Evolutionary conservation across 345 rosid genomes (phyloP), one percentile per base, ranked within the genome.

Genomic region (Hibiscus tridactylites): DNA sequence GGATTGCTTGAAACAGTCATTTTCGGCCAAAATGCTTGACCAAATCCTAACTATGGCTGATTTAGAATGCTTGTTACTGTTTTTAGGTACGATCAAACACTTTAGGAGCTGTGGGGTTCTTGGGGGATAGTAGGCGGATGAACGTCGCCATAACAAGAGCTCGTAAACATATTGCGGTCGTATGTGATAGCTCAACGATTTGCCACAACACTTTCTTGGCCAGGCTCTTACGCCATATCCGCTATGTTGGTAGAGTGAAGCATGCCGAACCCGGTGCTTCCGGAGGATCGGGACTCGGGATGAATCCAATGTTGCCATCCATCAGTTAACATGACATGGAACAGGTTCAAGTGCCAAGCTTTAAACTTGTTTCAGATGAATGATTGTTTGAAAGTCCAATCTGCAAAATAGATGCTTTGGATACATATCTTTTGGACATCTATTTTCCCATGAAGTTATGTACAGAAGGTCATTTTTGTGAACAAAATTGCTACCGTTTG

Each of bases 81-180:
- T 42, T 9, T 37, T 21, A 65, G 69, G 69, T 65, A 19, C 52
- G 69, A 0, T 65, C 69, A 19, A 65, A 65, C 53, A 65, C 33
- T 19, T 44, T 42, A 65, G 69, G 69, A 65, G 69, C 97, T 64
- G 97, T 91, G 13, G 97, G 98, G 33, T 93, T 93, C 85, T 78
- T 94, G 19, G 97, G 98, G 4, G 98, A 94, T 71, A 91, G 89
- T 77, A 83, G 95, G 80, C 71, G 98, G 78, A 91, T 88, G 88
- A 94, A 94, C 52, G 98, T 94, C 6, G 96, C 96, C 72, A 86
- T 91, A 73, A 93, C 98, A 76, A 86, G 97, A 79, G 96, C 94
- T 0, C 83, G 94, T 26, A 90, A 88, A 68, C 97, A 91, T 68
- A 89, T 93, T 11, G 94, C 96, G 7, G 86, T 93, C 9, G 91